Evolutionary conservation across 495 filamentous ascomycete species (phyloP), one percentile per base, ranked within the genome.

Genomic region (Lasiosphaeris hirsuta): DNA sequence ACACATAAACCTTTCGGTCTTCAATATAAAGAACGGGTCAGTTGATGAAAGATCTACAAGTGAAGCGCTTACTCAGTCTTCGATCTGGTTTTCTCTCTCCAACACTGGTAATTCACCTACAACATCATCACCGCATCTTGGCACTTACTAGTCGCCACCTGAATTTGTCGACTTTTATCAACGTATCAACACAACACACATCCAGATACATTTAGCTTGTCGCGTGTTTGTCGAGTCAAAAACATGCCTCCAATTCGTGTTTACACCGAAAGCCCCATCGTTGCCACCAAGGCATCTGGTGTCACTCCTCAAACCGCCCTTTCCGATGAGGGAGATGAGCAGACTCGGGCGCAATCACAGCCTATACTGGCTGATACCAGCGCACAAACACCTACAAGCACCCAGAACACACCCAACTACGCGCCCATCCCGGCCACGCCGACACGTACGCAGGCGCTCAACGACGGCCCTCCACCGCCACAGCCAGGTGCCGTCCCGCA

Each of bases 201-300:
- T 30, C 23, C 23, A 5, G 2, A 30, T 30, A 2, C 23, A 5
- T n/a, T n/a, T n/a, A n/a, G n/a, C n/a, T n/a, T n/a, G n/a, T n/a
- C n/a, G n/a, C n/a, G n/a, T n/a, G n/a, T n/a, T n/a, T n/a, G 23
- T 30, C 5, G 23, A 30, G 58, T 14, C 54, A 14, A 64, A 54
- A 74, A 23, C 36, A 85, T 86, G 78, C 71, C 81, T 9, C 81
- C 82, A 4, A 81, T 88, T 59, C 79, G 70, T 41, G 75, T 86
- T 30, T 81, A 85, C 74, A 80, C 75, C 17, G 72, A 84, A 39
- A 79, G 80, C 45, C 84, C 85, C 47, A 82, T 88, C 62, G 81
- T 74, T 48, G 63, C 78, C 9, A 75, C 74, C 38, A 84, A 82
- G 64, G 68, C 81, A 15, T 69, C 73, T 14, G 79, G 73, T 41